Evolutionary conservation across 2,329 filamentous ascomycete genomes (phyloP), one percentile per base, ranked within the genome.

Genomic region (Ophiosphaerella korrae): DNA sequence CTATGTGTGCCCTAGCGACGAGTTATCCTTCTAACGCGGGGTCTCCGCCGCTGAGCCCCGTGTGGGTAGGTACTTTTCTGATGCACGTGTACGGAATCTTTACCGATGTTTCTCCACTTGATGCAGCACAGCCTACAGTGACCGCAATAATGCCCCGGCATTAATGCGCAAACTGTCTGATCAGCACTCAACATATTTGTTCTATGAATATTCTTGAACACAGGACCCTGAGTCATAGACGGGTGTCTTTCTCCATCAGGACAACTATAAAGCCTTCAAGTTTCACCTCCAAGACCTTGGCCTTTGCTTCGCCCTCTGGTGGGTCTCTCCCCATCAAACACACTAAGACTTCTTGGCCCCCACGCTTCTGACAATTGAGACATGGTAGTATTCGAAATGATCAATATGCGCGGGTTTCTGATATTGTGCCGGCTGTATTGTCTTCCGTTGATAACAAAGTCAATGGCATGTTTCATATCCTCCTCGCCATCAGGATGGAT

Each of bases 271-370:
- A 29, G 14, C 18, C 23, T 23, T 40, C 7, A 29, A 23, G 38
- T 29, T 40, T 29, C 23, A 35, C 13, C 7, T n/a, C 40, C 40
- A 42, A 42, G 40, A 13, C 24, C 40, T 42, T 42, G 40, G 29
- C 29, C 37, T 14, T 35, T 18, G 33, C 8, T 23, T 32, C 7
- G 18, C 18, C 6, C 34, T 32, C 46, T 37, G 24, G 45, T 38
- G 33, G 12, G 26, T 29, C 39, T 49, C 39, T 33, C 5, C 36
- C 31, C 13, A 16, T 33, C 29, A 43, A 48, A 39, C 36, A 45
- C 9, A 14, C 42, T 45, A 52, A 57, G 51, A 43, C 26, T 42
- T 47, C 50, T 57, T 56, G 52, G 55, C 55, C 41, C 32, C 36
- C 21, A 18, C 14, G 24, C 33, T 34, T 42, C 45, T 52, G 43